Conservation (phyloP, 2,329 filamentous ascomycete genomes). For the Rosellinia necatrix region DNA sequence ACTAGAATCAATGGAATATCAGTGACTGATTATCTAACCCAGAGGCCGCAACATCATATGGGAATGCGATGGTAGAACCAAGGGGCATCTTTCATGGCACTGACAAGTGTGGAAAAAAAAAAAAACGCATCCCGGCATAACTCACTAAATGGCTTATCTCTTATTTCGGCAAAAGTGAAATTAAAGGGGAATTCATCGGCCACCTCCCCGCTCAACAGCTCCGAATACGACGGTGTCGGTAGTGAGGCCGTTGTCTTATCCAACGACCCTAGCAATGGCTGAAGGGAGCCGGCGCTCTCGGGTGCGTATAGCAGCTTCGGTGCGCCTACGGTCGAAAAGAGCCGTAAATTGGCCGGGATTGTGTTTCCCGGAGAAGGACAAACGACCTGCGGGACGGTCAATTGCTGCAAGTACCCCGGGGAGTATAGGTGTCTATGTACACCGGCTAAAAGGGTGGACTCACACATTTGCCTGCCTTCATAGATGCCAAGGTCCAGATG, state of each 20-base stretch:
- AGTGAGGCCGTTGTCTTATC: constrained; percentile 5
- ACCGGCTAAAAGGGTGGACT: constrained; percentile 12
- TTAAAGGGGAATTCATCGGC: constrained; percentile 22
- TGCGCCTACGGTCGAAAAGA: constrained; percentile 24
- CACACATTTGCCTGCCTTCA: constrained; percentile 35
- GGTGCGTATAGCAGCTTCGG: constrained; percentile 22
- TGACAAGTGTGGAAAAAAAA: not conserved
- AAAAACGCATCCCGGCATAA: not conserved
- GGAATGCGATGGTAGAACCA: not conserved
- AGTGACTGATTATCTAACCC: not conserved
- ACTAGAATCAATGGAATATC: constrained; percentile 9
- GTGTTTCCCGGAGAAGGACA: constrained; percentile 25
- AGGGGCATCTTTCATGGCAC: not conserved
- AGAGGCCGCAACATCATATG: not conserved
- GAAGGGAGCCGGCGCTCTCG: constrained; percentile 14
- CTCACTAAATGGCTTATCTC: constrained; percentile 13
- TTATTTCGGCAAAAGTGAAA: constrained; percentile 18
- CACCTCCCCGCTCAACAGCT: constrained; percentile 3
- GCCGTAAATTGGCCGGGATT: constrained; percentile 14
- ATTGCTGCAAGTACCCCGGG: not conserved
- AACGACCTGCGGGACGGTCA: constrained; percentile 14
- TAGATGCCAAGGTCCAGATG: constrained; percentile 34
- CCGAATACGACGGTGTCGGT: constrained; percentile 14
- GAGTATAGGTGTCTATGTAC: not conserved
- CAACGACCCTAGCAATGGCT: constrained; percentile 9